A percentile compares a stretch with the other conserved stretches of the same genome.
phyloP scores from a whole-genome alignment of 148 eudicot genomes.

The Dianthus caryophyllus region DNA sequence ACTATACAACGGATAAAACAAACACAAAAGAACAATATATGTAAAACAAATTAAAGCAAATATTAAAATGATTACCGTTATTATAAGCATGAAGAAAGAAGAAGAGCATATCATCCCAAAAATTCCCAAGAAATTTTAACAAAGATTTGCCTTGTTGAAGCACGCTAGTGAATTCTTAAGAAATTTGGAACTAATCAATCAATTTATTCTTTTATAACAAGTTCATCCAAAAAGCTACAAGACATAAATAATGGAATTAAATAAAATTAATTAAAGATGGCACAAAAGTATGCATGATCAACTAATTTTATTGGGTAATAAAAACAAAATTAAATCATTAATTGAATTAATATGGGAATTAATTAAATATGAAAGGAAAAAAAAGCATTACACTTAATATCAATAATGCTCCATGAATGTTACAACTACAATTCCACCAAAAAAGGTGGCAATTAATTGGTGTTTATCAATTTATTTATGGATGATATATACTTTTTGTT shows the following conservation, averaged over 20 bases:
- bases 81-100: constrained; percentile 1
- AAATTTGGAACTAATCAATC: not conserved
- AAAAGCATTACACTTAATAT: constrained; percentile 5
- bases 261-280: not conserved
- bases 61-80: constrained; percentile 13
- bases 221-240: constrained; percentile 3
- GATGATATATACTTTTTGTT: not conserved
- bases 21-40: not conserved
- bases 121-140: not conserved
- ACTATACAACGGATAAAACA: constrained; percentile 7
- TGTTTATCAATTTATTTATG: not conserved
- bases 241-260: not conserved
- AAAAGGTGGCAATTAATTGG: constrained; percentile 13
- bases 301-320: constrained; percentile 18
- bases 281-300: constrained; percentile 16
- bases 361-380: constrained; percentile 7
- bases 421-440: constrained; percentile 23
- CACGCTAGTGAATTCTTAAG: not conserved
- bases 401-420: constrained; percentile 10
- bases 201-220: constrained; percentile 9
- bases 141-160: not conserved
- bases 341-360: constrained; percentile 7
- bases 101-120: constrained; percentile 9
- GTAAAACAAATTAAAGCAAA: constrained; percentile 4
- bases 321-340: constrained; percentile 3